Evolutionary conservation across 257 asterid species (phyloP).

Genomic region (Buddleja alternifolia): DNA sequence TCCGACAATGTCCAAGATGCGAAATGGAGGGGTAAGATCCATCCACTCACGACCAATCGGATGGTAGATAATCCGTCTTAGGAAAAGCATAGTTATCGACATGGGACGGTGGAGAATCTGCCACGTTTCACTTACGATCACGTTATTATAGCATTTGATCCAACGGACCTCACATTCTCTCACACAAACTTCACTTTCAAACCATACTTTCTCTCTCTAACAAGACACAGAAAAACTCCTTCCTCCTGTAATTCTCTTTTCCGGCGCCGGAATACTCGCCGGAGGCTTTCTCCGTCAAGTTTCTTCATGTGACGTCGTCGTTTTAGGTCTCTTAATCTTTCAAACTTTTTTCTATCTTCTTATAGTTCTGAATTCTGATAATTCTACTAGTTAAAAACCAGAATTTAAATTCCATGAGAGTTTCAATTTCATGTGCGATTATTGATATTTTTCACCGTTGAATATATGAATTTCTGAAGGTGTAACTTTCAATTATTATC

Average conservation of each 20-base stretch:
- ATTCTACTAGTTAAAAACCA: neutral
- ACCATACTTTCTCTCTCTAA: neutral
- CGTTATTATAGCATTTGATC: slow-evolving; percentile 62
- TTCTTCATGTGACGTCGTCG: neutral
- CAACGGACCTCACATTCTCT: slow-evolving; percentile 54
- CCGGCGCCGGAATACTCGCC: slow-evolving; percentile 35
- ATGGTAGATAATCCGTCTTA: slow-evolving; percentile 34
- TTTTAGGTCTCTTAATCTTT: neutral
- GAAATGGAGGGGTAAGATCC: slow-evolving; percentile 44
- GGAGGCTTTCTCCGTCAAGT: slow-evolving; percentile 16
- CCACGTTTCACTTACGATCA: slow-evolving; percentile 57
- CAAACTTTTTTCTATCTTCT: neutral
- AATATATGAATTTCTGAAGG: neutral
- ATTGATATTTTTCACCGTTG: neutral
- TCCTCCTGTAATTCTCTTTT: slow-evolving; percentile 13
- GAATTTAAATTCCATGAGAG: neutral
- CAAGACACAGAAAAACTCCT: neutral
- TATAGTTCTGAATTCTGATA: neutral
- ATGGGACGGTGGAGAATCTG: slow-evolving; percentile 42
- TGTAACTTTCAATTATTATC: neutral
- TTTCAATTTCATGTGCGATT: neutral
- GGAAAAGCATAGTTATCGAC: slow-evolving; percentile 47
- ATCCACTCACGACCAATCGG: slow-evolving; percentile 50
- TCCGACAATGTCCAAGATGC: slow-evolving; percentile 51
- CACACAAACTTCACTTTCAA: slow-evolving; percentile 5